These are phyloP conservation scores for Poa annua DNA, from an alignment of 176 grass and related monocot genomes.

Conservation along the genomic window DNA sequence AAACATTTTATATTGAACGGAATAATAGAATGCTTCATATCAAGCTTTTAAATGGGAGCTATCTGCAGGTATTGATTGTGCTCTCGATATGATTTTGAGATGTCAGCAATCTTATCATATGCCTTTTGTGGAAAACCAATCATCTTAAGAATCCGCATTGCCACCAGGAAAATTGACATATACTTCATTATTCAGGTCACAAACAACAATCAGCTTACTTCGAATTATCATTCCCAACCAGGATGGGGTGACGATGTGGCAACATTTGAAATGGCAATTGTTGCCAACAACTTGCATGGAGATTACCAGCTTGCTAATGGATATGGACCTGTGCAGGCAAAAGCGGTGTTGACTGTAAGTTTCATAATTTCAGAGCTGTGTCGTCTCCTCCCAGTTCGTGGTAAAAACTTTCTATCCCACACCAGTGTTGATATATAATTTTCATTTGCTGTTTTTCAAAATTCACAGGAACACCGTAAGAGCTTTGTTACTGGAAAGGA, in stretches of 20 bases:
- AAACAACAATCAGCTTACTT: conserved; percentile 58
- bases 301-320: conserved; percentile 95
- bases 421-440: not conserved
- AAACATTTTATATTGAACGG: conserved; percentile 76
- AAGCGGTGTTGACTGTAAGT: conserved; percentile 67
- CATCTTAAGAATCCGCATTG: conserved; percentile 20
- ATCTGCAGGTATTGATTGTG: conserved; percentile 59
- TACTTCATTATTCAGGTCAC: conserved; percentile 63
- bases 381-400: not conserved
- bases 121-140: not conserved
- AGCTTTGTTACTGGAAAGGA: conserved; percentile 75
- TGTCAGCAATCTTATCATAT: not conserved
- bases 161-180: conserved; percentile 33
- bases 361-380: conserved; percentile 21
- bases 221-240: conserved; percentile 71
- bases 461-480: conserved; percentile 67
- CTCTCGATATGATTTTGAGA: conserved; percentile 9
- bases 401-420: conserved; percentile 1
- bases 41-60: conserved; percentile 68
- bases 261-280: conserved; percentile 79
- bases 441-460: conserved; percentile 30
- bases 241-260: conserved; percentile 68
- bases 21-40: conserved; percentile 77
- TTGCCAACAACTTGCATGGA: conserved; percentile 76
- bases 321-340: conserved; percentile 58